Evolutionary conservation across 2,329 filamentous ascomycete species (phyloP).

Genomic region (Colletotrichum falcatum): DNA sequence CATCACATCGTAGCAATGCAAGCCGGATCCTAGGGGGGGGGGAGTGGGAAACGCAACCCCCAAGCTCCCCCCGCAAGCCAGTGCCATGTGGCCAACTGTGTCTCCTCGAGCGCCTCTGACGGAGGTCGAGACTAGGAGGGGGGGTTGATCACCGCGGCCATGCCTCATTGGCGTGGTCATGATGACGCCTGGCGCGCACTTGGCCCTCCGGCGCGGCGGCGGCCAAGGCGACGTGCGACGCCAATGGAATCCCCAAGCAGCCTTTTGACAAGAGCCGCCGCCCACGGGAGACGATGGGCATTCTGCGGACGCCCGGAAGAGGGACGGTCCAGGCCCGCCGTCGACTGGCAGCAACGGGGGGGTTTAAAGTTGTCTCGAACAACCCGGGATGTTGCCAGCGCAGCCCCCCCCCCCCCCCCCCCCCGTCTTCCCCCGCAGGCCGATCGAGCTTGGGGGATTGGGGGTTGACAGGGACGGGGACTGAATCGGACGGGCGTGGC

Average conservation of each 20-base stretch:
- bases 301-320: neutral
- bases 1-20: constrained; percentile 10
- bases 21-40: neutral
- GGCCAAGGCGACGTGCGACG: neutral
- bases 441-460: neutral
- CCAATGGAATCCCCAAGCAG: neutral
- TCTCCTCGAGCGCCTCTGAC: constrained; percentile 5
- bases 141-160: constrained; percentile 12
- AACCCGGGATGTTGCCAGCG: constrained; percentile 5
- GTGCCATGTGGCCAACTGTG: constrained; percentile 28
- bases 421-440: constrained; percentile 13
- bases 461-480: neutral
- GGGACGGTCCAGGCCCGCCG: neutral
- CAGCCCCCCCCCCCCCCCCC: no score
- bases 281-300: neutral
- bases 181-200: constrained; percentile 24
- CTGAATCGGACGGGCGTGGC: constrained; percentile 5
- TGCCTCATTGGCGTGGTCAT: constrained; percentile 27
- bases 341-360: constrained; percentile 1
- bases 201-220: neutral
- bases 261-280: neutral
- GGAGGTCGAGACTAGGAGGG: neutral
- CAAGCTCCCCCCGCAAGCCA: constrained; percentile 27
- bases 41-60: neutral
- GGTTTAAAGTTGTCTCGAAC: neutral